These are phyloP conservation scores for Hibiscus trionum DNA, from an alignment of 345 rosid genomes.

Conservation along the genomic window DNA sequence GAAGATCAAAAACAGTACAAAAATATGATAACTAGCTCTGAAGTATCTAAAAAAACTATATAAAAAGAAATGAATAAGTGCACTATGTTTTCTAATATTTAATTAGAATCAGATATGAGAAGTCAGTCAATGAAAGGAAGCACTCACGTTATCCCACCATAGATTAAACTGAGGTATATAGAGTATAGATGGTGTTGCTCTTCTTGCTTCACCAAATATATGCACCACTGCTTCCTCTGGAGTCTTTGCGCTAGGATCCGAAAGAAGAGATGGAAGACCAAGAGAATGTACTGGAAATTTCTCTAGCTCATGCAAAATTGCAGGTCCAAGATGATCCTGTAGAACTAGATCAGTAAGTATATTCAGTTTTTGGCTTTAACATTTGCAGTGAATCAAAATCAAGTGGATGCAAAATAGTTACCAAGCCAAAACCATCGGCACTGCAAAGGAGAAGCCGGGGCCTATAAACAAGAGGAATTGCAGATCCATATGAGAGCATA, in stretches of 20 bases:
- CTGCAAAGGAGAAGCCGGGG: conserved; percentile 88
- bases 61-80: background rate
- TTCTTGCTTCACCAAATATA: conserved; percentile 96
- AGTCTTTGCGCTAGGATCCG: conserved; percentile 98
- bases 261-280: conserved; percentile 96
- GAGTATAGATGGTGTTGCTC: conserved; percentile 90
- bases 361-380: conserved; percentile 31
- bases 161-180: conserved; percentile 84
- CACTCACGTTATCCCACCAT: conserved; percentile 97
- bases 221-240: conserved; percentile 99
- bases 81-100: background rate
- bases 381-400: conserved; percentile 12
- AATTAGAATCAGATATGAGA: conserved; percentile 2
- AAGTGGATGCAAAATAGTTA: conserved; percentile 39
- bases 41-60: background rate
- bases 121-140: conserved; percentile 6
- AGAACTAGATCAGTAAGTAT: conserved; percentile 67
- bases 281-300: conserved; percentile 94
- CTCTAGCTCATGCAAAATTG: conserved; percentile 91
- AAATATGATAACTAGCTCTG: conserved; percentile 10
- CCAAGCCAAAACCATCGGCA: conserved; percentile 91
- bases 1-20: conserved; percentile 9
- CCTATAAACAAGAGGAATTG: conserved; percentile 90
- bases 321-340: conserved; percentile 99
- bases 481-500: conserved; percentile 87